Conservation (phyloP, 129 eudicot species). For the Ambrosia trifida region DNA sequence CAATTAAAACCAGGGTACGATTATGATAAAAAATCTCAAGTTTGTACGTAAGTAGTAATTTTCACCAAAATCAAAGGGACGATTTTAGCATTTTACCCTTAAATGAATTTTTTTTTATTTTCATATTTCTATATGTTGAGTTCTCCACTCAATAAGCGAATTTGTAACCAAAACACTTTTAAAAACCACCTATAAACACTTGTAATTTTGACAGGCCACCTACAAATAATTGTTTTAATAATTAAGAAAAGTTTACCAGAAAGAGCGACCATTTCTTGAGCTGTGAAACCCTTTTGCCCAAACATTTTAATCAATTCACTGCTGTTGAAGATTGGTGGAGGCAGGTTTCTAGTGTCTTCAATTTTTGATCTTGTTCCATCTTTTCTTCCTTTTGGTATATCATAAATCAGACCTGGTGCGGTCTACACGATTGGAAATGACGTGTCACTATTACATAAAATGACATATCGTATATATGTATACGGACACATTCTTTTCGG, state of each 20-base stretch:
- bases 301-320: slow-evolving; percentile 65
- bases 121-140: no score
- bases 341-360: slow-evolving; percentile 79
- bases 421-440: slow-evolving; percentile 37
- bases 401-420: slow-evolving; percentile 76
- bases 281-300: slow-evolving; percentile 74
- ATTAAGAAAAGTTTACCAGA: slow-evolving; percentile 52
- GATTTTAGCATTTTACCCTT: no score
- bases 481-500: neutral
- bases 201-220: no score
- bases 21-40: no score
- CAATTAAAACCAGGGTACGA: no score
- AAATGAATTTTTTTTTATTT: no score
- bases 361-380: slow-evolving; percentile 91
- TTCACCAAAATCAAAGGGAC: no score
- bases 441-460: neutral
- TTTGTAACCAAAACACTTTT: no score
- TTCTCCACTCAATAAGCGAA: no score
- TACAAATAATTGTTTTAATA: neutral
- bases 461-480: neutral
- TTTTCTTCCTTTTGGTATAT: slow-evolving; percentile 85
- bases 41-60: no score
- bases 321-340: slow-evolving; percentile 66
- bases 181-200: no score
- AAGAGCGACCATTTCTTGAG: slow-evolving; percentile 91